phyloP scores from a whole-genome alignment of 2,329 filamentous ascomycete genomes.

The Fusarium falciforme region DNA sequence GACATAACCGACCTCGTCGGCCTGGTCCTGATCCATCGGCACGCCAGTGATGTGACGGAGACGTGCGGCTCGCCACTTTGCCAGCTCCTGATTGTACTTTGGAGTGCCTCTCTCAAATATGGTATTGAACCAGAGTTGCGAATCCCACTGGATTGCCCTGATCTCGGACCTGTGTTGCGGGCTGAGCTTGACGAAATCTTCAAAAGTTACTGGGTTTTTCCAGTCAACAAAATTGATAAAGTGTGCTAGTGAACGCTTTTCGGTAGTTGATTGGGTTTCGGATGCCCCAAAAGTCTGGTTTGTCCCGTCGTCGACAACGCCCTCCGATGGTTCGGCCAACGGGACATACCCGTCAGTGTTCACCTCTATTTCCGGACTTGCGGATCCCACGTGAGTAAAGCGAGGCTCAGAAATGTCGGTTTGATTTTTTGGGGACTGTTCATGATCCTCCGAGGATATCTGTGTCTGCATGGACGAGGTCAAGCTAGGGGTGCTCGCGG shows the following conservation, averaged over 20 bases:
- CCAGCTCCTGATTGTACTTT: neutral
- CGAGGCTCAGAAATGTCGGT: neutral
- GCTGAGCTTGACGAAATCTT: neutral
- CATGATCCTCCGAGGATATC: neutral
- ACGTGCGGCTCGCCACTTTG: constrained; percentile 5
- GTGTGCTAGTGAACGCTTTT: neutral
- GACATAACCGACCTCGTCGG: neutral
- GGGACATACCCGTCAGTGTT: neutral
- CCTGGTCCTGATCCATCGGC: neutral
- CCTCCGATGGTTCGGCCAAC: neutral
- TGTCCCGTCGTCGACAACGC: neutral
- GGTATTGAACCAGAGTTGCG: neutral
- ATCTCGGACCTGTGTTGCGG: constrained; percentile 6
- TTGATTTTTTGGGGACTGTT: neutral
- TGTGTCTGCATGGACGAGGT: neutral
- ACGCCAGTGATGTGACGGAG: neutral
- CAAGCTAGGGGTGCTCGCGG: neutral
- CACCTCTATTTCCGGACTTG: neutral
- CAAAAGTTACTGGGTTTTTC: neutral
- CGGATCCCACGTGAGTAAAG: neutral
- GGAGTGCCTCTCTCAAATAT: neutral
- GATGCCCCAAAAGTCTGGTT: neutral
- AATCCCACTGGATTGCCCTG: constrained; percentile 13
- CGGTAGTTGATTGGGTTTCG: neutral
- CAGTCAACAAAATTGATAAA: constrained; percentile 14